Evolutionary conservation across 345 rosid genomes (phyloP), one percentile per base, ranked within the genome.

Genomic region (Murraya koenigii): DNA sequence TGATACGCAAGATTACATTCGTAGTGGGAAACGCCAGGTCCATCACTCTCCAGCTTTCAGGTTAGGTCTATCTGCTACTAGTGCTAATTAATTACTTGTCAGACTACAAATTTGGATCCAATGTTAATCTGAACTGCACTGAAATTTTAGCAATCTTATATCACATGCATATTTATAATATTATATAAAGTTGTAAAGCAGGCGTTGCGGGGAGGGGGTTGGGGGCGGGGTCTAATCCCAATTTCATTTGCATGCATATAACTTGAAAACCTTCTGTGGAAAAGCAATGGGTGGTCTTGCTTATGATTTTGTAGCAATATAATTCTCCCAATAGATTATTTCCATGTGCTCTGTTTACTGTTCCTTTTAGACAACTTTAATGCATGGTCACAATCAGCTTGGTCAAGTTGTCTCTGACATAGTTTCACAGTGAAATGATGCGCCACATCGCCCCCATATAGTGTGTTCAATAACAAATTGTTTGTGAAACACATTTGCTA

Each of bases 41-140:
- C 85, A 85, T 72, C 92, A 93, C 87, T 87, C 95, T 41, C 80
- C 91, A 39, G 65, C 66, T 39, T 88, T 93, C 87, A 90, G 95
- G 97, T 93, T 54, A 67, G 82, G 60, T 69, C 22, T 64, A 33
- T 30, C 4, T 4, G 5, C n/a, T 25, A 10, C 47, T 17, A 44
- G 15, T 52, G 56, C 22, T 52, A 5, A 52, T 52, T 52, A 5
- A 52, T 52, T 52, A 52, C 56, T 44, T 44, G 49, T 44, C 3
- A 11, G 49, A 44, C 5, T 44, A 3, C 5, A 44, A 44, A 44
- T 44, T 44, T 44, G 17, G 49, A 44, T 44, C 17, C 17, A 44
- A 44, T 13, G 17, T 44, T 44, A 44, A 11, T 41, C 14, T 41
- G 49, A 8, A 6, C 49, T 63, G 19, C 9, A 28, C 1, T 30